Evolutionary conservation across 139 green algal species (phyloP).

Genomic region (Bryopsis sp.): DNA sequence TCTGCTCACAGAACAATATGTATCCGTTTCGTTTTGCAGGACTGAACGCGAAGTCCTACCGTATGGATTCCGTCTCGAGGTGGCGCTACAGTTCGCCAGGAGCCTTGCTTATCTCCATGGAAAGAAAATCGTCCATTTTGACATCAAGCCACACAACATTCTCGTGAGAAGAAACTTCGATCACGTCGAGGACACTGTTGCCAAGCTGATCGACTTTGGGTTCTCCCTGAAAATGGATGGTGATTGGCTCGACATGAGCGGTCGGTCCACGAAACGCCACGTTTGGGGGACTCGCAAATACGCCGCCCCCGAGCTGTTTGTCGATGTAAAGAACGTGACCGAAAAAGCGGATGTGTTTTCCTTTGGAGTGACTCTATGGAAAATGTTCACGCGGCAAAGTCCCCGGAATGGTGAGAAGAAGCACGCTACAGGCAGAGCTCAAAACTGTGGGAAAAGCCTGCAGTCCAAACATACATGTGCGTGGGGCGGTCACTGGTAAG

Average conservation of each 20-base stretch:
- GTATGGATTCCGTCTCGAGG: neutral
- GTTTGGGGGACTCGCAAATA: neutral
- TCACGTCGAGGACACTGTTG: neutral
- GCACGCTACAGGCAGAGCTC: too few species aligned
- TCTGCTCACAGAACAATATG: too few species aligned
- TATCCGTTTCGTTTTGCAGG: too few species aligned
- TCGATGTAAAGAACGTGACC: neutral
- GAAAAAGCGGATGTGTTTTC: constrained; percentile 1
- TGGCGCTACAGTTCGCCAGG: neutral
- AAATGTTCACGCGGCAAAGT: neutral
- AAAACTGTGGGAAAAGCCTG: too few species aligned
- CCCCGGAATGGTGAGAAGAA: too few species aligned
- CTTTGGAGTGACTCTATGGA: neutral
- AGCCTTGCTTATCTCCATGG: neutral
- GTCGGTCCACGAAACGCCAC: neutral
- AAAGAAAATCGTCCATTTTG: neutral
- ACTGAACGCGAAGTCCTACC: neutral
- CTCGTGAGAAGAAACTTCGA: neutral
- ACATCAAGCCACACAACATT: neutral
- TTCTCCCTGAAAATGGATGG: neutral
- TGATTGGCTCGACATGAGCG: neutral
- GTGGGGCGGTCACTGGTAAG: too few species aligned
- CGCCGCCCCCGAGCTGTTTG: neutral
- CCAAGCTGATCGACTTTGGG: constrained; percentile 1
- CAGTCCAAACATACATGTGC: too few species aligned